Base-by-base conservation (phyloP, 768 basidiomycete genomes). In the Neoboletus magnificus region DNA sequence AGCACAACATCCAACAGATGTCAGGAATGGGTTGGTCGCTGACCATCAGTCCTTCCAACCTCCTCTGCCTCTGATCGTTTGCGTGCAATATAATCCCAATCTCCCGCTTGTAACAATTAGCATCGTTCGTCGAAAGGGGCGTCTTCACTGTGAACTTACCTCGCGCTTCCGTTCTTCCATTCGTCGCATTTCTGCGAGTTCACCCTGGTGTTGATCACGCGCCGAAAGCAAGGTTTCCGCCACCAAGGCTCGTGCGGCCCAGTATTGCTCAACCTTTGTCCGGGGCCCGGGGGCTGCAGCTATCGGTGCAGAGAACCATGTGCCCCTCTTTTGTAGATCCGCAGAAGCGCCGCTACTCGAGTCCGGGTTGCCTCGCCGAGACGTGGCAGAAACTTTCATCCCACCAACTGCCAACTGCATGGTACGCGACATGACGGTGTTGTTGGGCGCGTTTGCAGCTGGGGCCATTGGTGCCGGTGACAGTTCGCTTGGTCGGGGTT, bases 191-290 rank as follows among this genome's bases (percentile, higher is more conserved):
- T 65, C 70, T 54, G 69, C 73, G 32, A 87, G 62, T 46, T 87
- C 84, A 12, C 67, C 66, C 41, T 79, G 76, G 64, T 86, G 83
- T 20, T 64, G 68, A 32, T 73, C 72, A 37, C 76, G 76, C 25
- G 79, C 80, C 0, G 76, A 69, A 3, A 89, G 74, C 37, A 85
- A 67, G 3, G 83, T 78, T 65, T 90, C 88, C 1, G 87, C 87
- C 4, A 80, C 76, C 23, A 86, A 60, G 4, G 87, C 86, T 4
- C 87, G 81, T 16, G 79, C 72, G 27, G 83, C 83, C 88, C 88
- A 89, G 62, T 87, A 86, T 56, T 81, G 82, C 60, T 84, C 84
- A 2, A 66, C 64, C 15, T 50, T 52, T 13, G 72, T 69, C 39
- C 55, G 65, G 35, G 75, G 73, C 3, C n/a, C n/a, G n/a, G n/a